A percentile compares a stretch with the other conserved stretches of the same genome.
Evolutionary conservation across 768 basidiomycete species (phyloP).

Genomic region (Mycena filopes): DNA sequence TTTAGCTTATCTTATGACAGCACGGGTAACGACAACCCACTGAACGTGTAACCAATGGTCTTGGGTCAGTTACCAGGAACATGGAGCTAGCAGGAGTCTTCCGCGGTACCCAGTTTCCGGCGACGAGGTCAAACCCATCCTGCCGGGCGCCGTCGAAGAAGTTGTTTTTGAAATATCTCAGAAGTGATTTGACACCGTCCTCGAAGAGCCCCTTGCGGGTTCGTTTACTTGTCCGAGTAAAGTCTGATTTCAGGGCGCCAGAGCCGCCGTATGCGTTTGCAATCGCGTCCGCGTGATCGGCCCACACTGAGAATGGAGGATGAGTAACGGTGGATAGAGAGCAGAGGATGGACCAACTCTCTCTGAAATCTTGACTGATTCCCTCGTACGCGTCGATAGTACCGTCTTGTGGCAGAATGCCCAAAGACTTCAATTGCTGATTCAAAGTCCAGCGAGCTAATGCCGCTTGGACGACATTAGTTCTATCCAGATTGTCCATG

Average conservation of each 20-base stretch:
- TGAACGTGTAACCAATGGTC: conserved; percentile 86
- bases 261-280: conserved; percentile 94
- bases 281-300: conserved; percentile 94
- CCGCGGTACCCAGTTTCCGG: conserved; percentile 90
- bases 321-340: neutral
- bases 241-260: conserved; percentile 96
- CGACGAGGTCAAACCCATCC: conserved; percentile 96
- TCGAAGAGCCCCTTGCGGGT: conserved; percentile 83
- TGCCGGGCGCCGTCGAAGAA: conserved; percentile 95
- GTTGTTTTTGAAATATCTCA: conserved; percentile 95
- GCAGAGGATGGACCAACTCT: conserved; percentile 65
- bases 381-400: conserved; percentile 84
- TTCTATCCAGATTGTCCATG: conserved; percentile 97
- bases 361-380: conserved; percentile 86
- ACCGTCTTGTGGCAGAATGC: conserved; percentile 76
- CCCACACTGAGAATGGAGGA: conserved; percentile 73
- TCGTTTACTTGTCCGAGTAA: conserved; percentile 92
- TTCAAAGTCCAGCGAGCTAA: conserved; percentile 88
- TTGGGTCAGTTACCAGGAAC: conserved; percentile 78
- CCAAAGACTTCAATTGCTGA: conserved; percentile 77
- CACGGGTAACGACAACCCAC: conserved; percentile 58
- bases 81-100: conserved; percentile 75
- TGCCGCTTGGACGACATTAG: conserved; percentile 95
- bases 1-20: neutral
- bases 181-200: conserved; percentile 86